phyloP scores from a whole-genome alignment of 768 basidiomycete species.

The Crassisporium funariophilum region DNA sequence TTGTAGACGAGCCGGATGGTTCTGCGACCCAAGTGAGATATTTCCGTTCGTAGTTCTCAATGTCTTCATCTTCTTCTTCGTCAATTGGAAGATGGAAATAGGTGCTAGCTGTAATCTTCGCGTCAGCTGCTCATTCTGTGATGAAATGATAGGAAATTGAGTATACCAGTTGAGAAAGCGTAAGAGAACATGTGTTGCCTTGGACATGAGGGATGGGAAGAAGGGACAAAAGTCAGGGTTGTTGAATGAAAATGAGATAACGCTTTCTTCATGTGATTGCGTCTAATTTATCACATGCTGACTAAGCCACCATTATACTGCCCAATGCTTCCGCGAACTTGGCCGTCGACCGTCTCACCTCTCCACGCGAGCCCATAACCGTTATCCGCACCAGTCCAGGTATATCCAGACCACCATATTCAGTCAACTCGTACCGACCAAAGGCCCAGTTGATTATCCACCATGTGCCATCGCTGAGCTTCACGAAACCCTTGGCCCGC shows the following conservation, averaged over 20 bases:
- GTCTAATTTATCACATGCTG: constrained; percentile 12
- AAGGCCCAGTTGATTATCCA: constrained; percentile 93
- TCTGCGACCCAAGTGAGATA: constrained; percentile 52
- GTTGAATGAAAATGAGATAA: constrained; percentile 1
- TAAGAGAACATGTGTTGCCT: constrained; percentile 49
- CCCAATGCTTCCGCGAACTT: constrained; percentile 46
- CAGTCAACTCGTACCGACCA: constrained; percentile 71
- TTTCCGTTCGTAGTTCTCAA: constrained; percentile 47
- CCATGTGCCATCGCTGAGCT: constrained; percentile 38
- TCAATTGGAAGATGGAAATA: constrained; percentile 69
- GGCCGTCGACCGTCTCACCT: constrained; percentile 60
- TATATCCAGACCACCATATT: constrained; percentile 28
- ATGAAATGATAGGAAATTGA: neutral
- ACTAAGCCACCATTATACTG: constrained; percentile 13
- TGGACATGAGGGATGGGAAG: constrained; percentile 13
- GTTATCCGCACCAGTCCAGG: constrained; percentile 61
- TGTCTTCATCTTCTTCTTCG: constrained; percentile 53
- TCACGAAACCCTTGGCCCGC: constrained; percentile 87
- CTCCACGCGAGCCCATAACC: constrained; percentile 91
- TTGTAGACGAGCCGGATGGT: constrained; percentile 29
- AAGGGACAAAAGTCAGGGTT: constrained; percentile 10
- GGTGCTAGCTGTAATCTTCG: constrained; percentile 54
- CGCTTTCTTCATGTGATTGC: constrained; percentile 24
- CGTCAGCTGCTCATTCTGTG: constrained; percentile 5
- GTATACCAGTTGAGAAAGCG: constrained; percentile 43